Base-by-base conservation (phyloP, 148 eudicot genomes). In the Fagopyrum homotropicum region DNA sequence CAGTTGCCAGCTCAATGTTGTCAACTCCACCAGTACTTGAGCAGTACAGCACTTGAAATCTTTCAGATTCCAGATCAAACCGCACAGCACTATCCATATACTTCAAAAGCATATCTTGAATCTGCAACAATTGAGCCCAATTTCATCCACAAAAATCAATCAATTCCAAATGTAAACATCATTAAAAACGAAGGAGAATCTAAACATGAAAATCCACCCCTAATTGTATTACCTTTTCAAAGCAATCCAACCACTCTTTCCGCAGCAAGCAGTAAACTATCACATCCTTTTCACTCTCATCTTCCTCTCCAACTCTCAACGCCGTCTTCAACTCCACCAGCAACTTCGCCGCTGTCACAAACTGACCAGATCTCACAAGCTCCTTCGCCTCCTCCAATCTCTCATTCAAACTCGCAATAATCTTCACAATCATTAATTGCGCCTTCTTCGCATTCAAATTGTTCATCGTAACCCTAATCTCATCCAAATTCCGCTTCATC, bases 21-120 rank as follows among this genome's bases (percentile, higher is more conserved):
- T 76, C 77, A 64, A 75, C 80, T 61, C 52, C 92, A 72, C 86
- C 83, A 57, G 81, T 45, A 81, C 64, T 77, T 12, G 74, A 69
- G 70, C 73, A 75, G 79, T 82, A 78, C 77, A 81, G 82, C 71
- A 95, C 85, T 54, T 77, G 78, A 77, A 95, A 77, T 26, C 69
- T 57, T 75, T 83, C 82, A 22, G 49, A 35, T 55, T 83, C 86
- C 61, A 47, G 84, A 74, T 92, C 89, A 72, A 85, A 88, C 71
- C 77, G 77, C 81, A 95, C 96, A 1, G 89, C 94, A 63, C 70
- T 80, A 61, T 82, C 91, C 89, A 92, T 81, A 79, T 80, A 85
- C 83, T 77, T 85, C 73, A 89, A 83, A 72, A 95, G 88, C 45
- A 85, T 75, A 73, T 86, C 92, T 88, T 95, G 99, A 75, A 92